Conservation (phyloP, 768 basidiomycete species). For the Lactarius evosmus region DNA sequence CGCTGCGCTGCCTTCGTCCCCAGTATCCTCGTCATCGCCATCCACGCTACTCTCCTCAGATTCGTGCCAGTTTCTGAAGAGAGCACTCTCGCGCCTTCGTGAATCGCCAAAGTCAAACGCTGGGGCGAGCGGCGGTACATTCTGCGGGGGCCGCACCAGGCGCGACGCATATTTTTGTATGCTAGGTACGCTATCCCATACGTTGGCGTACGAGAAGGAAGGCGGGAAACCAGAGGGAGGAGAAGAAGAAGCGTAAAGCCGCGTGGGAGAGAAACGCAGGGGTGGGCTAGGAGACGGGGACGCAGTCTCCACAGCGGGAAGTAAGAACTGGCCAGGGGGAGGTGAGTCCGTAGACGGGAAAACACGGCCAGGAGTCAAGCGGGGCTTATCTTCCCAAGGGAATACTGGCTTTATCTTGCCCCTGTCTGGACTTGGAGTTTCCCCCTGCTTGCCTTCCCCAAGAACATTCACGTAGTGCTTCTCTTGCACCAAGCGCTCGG, state of each 20-base stretch:
- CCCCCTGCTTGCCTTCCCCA: conserved; percentile 44
- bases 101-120: conserved; percentile 45
- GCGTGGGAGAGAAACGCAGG: conserved; percentile 22
- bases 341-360: conserved; percentile 44
- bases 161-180: conserved; percentile 73
- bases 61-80: conserved; percentile 47
- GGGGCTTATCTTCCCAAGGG: conserved; percentile 89
- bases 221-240: conserved; percentile 49
- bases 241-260: conserved; percentile 35
- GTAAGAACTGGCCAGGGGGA: conserved; percentile 27
- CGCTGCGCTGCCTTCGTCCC: conserved; percentile 37
- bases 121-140: conserved; percentile 44
- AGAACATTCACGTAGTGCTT: conserved; percentile 69
- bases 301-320: conserved; percentile 1
- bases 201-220: conserved; percentile 67
- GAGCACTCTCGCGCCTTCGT: conserved; percentile 35
- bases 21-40: conserved; percentile 69
- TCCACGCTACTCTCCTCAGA: conserved; percentile 72
- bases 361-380: conserved; percentile 62
- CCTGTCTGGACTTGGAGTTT: conserved; percentile 58
- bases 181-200: conserved; percentile 80
- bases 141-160: conserved; percentile 49
- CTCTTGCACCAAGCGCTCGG: conserved; percentile 62
- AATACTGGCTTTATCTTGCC: conserved; percentile 76
- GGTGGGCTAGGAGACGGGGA: conserved; percentile 31